Evolutionary conservation across 2,329 filamentous ascomycete species (phyloP).

Genomic region (Penicillium sp.): DNA sequence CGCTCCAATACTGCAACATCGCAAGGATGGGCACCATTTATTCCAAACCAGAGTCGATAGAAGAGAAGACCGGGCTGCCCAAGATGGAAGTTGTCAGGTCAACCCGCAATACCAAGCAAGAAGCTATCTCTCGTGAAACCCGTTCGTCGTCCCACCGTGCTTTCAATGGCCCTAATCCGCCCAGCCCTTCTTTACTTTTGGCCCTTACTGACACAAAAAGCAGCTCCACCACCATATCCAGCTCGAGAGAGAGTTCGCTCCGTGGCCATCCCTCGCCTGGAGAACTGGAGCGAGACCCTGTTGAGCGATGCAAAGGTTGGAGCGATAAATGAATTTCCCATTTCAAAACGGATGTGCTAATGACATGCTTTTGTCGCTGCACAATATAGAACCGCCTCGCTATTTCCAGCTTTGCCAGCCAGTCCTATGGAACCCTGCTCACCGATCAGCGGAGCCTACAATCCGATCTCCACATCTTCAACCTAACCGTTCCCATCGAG

Average conservation of each 20-base stretch:
- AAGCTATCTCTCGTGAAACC: neutral
- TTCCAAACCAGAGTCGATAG: slow-evolving; percentile 10
- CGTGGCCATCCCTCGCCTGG: slow-evolving; percentile 27
- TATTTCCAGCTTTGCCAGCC: slow-evolving; percentile 70
- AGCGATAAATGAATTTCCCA: neutral
- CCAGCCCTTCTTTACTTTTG: neutral
- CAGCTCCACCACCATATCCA: slow-evolving; percentile 25
- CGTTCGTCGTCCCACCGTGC: neutral
- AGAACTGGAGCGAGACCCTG: slow-evolving; percentile 32
- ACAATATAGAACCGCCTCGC: slow-evolving; percentile 67
- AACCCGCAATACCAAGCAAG: neutral
- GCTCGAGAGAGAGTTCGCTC: slow-evolving; percentile 15
- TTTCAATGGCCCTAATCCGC: neutral
- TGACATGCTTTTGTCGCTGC: neutral
- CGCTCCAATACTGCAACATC: neutral
- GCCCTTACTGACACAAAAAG: neutral
- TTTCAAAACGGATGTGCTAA: neutral
- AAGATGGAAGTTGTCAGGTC: neutral
- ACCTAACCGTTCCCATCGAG: slow-evolving; percentile 79
- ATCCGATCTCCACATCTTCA: slow-evolving; percentile 79
- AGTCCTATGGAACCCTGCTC: slow-evolving; percentile 69
- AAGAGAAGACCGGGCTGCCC: slow-evolving; percentile 1
- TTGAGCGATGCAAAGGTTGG: slow-evolving; percentile 33
- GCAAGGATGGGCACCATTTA: slow-evolving; percentile 8
- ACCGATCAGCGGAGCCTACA: slow-evolving; percentile 66